Evolutionary conservation across 306 rosid species (phyloP).

Genomic region (Quercus rubra): DNA sequence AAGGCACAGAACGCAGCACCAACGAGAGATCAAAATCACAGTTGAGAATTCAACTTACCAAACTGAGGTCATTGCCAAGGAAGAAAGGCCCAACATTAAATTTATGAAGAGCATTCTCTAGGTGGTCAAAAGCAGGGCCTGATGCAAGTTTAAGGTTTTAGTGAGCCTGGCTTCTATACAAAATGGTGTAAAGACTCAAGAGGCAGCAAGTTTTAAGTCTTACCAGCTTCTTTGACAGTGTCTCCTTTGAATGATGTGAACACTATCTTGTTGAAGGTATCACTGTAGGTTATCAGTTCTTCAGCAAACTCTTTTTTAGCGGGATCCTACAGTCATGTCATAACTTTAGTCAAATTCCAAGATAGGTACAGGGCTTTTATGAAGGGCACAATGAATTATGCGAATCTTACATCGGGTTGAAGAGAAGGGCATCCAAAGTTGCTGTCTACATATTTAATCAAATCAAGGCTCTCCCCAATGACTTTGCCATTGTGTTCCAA

Average conservation of each 20-base stretch:
- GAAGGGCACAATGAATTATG: neutral
- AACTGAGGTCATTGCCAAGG: conserved; percentile 59
- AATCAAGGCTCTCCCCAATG: conserved; percentile 82
- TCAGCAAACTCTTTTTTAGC: conserved; percentile 46
- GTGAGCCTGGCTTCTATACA: neutral
- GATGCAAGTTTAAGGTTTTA: conserved; percentile 7
- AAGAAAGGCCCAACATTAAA: conserved; percentile 75
- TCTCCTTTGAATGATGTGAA: conserved; percentile 39
- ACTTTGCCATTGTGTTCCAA: conserved; percentile 87
- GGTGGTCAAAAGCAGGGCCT: conserved; percentile 64
- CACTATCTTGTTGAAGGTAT: conserved; percentile 34
- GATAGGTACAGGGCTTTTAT: neutral
- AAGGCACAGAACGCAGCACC: neutral
- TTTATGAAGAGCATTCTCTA: conserved; percentile 74
- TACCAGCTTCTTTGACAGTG: conserved; percentile 40
- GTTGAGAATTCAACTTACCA: conserved; percentile 36
- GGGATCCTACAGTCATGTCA: conserved; percentile 40
- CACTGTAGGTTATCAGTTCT: conserved; percentile 45
- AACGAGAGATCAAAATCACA: neutral
- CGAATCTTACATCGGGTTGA: conserved; percentile 47
- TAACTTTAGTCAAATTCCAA: neutral
- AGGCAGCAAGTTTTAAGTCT: conserved; percentile 2
- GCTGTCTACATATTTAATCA: conserved; percentile 68
- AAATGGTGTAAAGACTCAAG: neutral
- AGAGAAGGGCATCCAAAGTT: conserved; percentile 58